A percentile compares a stretch with the other conserved stretches of the same genome.
Evolutionary conservation across 768 basidiomycete species (phyloP).

Genomic region (Sarcodon aspratus): DNA sequence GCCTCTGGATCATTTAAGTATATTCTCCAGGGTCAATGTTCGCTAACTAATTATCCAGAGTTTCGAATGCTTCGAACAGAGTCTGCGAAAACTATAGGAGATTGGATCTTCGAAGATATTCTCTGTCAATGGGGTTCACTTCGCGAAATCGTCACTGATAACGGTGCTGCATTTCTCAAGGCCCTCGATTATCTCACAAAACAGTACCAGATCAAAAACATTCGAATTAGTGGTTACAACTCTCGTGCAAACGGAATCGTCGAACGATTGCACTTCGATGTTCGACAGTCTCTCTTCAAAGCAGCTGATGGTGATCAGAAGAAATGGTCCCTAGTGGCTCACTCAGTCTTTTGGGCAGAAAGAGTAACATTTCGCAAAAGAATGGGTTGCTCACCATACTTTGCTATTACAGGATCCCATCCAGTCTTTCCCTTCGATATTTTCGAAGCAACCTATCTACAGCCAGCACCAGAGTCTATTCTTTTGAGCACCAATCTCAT

Average conservation of each 20-base stretch:
- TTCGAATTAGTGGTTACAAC: slow-evolving; percentile 30
- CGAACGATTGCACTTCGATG: slow-evolving; percentile 18
- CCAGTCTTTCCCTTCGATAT: slow-evolving; percentile 12
- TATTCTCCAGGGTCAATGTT: slow-evolving; percentile 25
- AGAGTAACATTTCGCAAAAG: slow-evolving; percentile 16
- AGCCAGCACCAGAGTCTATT: slow-evolving; percentile 1
- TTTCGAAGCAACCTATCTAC: slow-evolving; percentile 9
- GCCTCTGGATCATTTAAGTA: slow-evolving; percentile 18
- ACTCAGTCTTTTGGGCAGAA: slow-evolving; percentile 25
- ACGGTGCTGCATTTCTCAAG: slow-evolving; percentile 19
- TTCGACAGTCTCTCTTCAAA: slow-evolving; percentile 24
- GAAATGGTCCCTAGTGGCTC: slow-evolving; percentile 1
- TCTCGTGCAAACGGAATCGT: slow-evolving; percentile 27
- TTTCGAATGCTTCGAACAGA: slow-evolving; percentile 16
- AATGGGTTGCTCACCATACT: slow-evolving; percentile 21
- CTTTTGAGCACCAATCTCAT: slow-evolving; percentile 9
- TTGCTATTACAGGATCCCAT: slow-evolving; percentile 8
- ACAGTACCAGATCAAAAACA: slow-evolving; percentile 22
- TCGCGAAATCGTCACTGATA: slow-evolving; percentile 28
- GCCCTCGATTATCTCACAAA: slow-evolving; percentile 12
- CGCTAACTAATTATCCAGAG: slow-evolving; percentile 21
- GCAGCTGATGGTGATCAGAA: slow-evolving; percentile 2
- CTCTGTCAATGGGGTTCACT: slow-evolving; percentile 27
- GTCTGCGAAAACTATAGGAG: slow-evolving; percentile 13
- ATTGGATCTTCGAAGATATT: slow-evolving; percentile 23